phyloP scores from a whole-genome alignment of 1,284 basidiomycete species.

The Hemileia vastatrix region DNA sequence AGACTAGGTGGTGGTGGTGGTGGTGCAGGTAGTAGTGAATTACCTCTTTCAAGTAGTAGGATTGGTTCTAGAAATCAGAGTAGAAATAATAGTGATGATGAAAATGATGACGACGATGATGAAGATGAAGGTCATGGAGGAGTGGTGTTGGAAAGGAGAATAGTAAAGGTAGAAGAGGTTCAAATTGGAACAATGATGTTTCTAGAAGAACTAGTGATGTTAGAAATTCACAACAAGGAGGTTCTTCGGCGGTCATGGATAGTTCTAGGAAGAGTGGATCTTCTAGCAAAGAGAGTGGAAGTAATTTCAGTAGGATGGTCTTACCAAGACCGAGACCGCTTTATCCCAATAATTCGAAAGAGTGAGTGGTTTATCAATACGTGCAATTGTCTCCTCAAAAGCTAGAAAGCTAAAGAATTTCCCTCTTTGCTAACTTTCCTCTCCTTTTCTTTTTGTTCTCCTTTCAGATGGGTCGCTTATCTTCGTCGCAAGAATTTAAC shows the following conservation, averaged over 20 bases:
- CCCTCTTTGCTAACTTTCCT: not conserved
- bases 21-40: not conserved
- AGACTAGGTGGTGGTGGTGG: not conserved
- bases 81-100: not conserved
- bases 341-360: slow-evolving; percentile 33
- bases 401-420: not conserved
- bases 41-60: not conserved
- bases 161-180: not conserved
- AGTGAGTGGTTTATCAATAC: slow-evolving; percentile 1
- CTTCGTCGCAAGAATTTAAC: slow-evolving; percentile 35
- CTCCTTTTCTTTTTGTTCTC: not conserved
- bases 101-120: not conserved
- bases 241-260: too few species aligned
- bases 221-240: too few species aligned
- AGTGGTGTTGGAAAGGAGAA: not conserved
- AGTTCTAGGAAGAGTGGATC: too few species aligned
- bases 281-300: too few species aligned
- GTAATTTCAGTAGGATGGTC: too few species aligned
- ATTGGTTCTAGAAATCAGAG: not conserved
- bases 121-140: not conserved
- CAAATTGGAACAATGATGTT: not conserved
- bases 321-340: too few species aligned
- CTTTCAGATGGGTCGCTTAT: slow-evolving; percentile 30
- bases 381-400: not conserved
- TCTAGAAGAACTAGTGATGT: not conserved